Evolutionary conservation across 129 eudicot genomes (phyloP), one percentile per base, ranked within the genome.

Genomic region (Apium graveolens): DNA sequence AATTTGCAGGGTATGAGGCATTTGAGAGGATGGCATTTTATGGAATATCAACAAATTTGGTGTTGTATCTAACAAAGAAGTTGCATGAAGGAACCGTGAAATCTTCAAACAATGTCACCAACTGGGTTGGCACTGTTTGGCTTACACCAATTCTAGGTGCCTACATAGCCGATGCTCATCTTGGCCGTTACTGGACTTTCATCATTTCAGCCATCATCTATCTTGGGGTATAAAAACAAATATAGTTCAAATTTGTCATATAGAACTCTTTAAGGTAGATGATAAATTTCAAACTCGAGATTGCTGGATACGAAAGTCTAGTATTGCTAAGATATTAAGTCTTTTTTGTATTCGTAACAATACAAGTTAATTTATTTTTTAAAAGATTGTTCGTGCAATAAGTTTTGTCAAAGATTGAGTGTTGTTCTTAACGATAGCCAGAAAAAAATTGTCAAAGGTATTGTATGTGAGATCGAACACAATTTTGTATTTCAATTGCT

Each of bases 171-270:
- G 96, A 90, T 68, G 53, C 96, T 75, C 81, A 82, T 39, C 78
- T 90, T 11, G 92, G 96, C 43, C 84, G 92, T 63, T 90, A 90
- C 5, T 88, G 92, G 96, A 90, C 96, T 83, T 90, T 90, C 81
- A 81, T 90, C 57, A 75, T 84, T 70, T 84, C 92, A 2, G 82
- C 90, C 2, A 82, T 62, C 55, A 84, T 88, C 60, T 88, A 89
- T 57, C 81, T 89, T 26, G 16, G 78, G 83, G 93, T 89, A 87
- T 6, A 14, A 57, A 57, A 24, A n/a, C 31, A 57, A 24, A 8
- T n/a, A 21, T 9, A n/a, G 14, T 7, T 57, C 29, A 6, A 11
- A 27, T 11, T 27, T n/a, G 27, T 63, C 37, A 7, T 63, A 5
- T 63, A 63, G 5, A 29, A 63, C 27, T 27, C 37, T 63, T 0